Evolutionary conservation across 805 yeast species (phyloP).

Genomic region (Cyberlindnera mycetangii): DNA sequence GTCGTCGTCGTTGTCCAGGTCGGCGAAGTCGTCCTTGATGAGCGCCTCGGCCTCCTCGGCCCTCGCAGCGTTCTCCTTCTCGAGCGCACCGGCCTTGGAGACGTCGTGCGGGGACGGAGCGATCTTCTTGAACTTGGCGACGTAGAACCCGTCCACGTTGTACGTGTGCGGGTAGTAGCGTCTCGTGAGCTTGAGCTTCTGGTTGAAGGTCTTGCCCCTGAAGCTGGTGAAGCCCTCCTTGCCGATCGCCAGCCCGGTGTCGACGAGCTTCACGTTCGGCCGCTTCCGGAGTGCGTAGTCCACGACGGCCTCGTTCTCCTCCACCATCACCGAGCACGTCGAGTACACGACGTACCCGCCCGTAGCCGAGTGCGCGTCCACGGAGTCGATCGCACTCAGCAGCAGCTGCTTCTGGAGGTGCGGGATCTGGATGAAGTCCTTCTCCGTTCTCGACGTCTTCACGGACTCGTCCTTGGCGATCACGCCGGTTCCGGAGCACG

Average conservation of each 20-base stretch:
- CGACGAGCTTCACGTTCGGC: conserved; percentile 93
- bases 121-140: conserved; percentile 91
- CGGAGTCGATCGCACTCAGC: conserved; percentile 94
- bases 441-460: conserved; percentile 89
- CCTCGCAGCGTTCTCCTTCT: conserved; percentile 79
- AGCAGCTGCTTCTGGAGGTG: conserved; percentile 93
- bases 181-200: conserved; percentile 75
- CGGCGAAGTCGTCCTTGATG: conserved; percentile 83
- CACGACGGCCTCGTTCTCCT: conserved; percentile 98
- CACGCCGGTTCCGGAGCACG: conserved; percentile 99
- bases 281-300: conserved; percentile 95
- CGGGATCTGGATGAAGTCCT: conserved; percentile 95
- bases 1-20: conserved; percentile 76
- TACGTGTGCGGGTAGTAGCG: conserved; percentile 98
- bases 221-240: conserved; percentile 92
- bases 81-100: conserved; percentile 83
- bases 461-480: conserved; percentile 96
- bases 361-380: conserved; percentile 85
- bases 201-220: conserved; percentile 88
- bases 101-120: conserved; percentile 84
- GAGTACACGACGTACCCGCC: conserved; percentile 96
- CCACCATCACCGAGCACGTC: conserved; percentile 97
- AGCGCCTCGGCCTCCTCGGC: conserved; percentile 76
- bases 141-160: conserved; percentile 97
- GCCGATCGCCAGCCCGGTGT: conserved; percentile 89